A percentile compares a stretch with the other conserved stretches of the same genome.
Evolutionary conservation across 2,329 filamentous ascomycete genomes (phyloP).

Genomic region (Tolypocladium album): DNA sequence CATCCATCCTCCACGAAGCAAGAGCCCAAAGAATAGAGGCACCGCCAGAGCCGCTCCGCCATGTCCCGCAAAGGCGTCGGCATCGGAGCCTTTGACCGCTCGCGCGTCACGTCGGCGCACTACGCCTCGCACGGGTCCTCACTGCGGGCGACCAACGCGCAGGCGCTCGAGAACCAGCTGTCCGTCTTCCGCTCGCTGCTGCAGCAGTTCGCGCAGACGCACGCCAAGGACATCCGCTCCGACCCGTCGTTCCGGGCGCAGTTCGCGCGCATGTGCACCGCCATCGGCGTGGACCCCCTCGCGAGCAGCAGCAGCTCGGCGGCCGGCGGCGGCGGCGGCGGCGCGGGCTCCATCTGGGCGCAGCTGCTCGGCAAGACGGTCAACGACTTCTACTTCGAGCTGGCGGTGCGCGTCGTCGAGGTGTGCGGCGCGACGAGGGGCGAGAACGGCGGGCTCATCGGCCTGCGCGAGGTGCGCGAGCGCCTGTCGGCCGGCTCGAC

Average conservation of each 20-base stretch:
- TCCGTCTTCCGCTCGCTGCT: constrained; percentile 92
- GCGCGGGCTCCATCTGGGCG: constrained; percentile 70
- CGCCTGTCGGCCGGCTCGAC: constrained; percentile 51
- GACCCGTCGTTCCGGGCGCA: constrained; percentile 92
- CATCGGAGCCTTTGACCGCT: constrained; percentile 80
- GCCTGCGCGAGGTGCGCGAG: constrained; percentile 69
- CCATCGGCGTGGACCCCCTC: constrained; percentile 91
- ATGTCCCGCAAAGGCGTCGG: constrained; percentile 79
- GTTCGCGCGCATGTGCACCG: constrained; percentile 96
- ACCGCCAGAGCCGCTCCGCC: background rate
- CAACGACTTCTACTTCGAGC: constrained; percentile 97
- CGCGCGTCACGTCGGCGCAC: constrained; percentile 73
- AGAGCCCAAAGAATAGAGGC: background rate
- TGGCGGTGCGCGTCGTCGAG: constrained; percentile 91
- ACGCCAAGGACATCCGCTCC: constrained; percentile 90
- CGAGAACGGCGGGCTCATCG: constrained; percentile 89
- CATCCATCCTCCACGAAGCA: background rate
- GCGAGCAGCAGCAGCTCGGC: constrained; percentile 36
- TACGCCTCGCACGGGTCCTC: constrained; percentile 83
- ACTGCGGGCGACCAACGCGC: constrained; percentile 74
- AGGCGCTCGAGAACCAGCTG: constrained; percentile 83
- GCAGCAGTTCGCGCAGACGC: constrained; percentile 89
- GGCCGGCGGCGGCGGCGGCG: constrained; percentile 16
- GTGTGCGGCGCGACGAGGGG: constrained; percentile 75
- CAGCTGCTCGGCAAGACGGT: constrained; percentile 85